Percentiles rank a stretch among this genome's conserved stretches.
Evolutionary conservation across 805 yeast species (phyloP).

Genomic region (Starmera quercuum): DNA sequence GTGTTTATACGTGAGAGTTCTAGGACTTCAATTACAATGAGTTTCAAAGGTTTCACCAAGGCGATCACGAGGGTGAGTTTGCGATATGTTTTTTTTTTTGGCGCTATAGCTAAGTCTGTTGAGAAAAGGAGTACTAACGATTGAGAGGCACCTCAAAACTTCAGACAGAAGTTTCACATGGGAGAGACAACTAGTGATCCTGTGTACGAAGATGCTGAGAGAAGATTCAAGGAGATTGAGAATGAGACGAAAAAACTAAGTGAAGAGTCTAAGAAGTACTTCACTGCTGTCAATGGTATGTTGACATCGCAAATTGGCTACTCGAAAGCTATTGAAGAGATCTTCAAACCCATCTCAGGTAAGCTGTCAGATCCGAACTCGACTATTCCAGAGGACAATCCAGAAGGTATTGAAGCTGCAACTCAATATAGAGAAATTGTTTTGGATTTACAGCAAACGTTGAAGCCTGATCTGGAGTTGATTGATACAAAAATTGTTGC

Average conservation of each 20-base stretch:
- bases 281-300: slow-evolving; percentile 89
- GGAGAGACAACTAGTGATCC: slow-evolving; percentile 74
- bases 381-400: slow-evolving; percentile 84
- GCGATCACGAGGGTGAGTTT: slow-evolving; percentile 46
- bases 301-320: slow-evolving; percentile 89
- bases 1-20: too few species aligned
- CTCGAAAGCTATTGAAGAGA: slow-evolving; percentile 91
- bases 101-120: too few species aligned
- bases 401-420: slow-evolving; percentile 92
- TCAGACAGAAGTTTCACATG: slow-evolving; percentile 89
- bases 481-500: slow-evolving; percentile 83
- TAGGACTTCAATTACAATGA: too few species aligned
- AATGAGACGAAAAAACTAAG: slow-evolving; percentile 81
- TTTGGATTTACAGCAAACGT: slow-evolving; percentile 71
- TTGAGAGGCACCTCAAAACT: slow-evolving; percentile 71
- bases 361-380: slow-evolving; percentile 85
- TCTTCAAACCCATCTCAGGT: slow-evolving; percentile 94
- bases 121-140: background rate
- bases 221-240: slow-evolving; percentile 91
- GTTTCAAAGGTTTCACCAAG: slow-evolving; percentile 78
- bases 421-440: slow-evolving; percentile 88
- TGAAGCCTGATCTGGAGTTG: slow-evolving; percentile 89
- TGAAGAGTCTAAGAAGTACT: slow-evolving; percentile 86
- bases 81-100: background rate
- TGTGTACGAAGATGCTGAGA: slow-evolving; percentile 91